Evolutionary conservation across 2,329 filamentous ascomycete species (phyloP).

Genomic region (Myriosclerotinia scirpicola): DNA sequence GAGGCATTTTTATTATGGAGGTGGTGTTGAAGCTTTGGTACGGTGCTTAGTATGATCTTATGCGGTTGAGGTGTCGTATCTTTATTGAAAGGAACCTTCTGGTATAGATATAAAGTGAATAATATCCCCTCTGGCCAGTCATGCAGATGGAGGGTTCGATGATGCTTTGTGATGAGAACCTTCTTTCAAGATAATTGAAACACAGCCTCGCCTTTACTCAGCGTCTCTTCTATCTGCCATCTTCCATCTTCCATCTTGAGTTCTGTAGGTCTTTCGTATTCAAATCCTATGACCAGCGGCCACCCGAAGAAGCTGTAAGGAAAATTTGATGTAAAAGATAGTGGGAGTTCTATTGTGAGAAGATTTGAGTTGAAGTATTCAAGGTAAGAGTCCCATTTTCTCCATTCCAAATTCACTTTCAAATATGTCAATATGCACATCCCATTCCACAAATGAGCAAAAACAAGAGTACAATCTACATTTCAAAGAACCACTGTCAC

Average conservation of each 20-base stretch:
- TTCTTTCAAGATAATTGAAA: background rate
- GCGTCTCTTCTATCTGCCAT: background rate
- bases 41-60: background rate
- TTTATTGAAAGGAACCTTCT: background rate
- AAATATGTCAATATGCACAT: background rate
- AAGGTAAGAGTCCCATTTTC: background rate
- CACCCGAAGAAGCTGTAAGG: background rate
- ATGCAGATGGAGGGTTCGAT: background rate
- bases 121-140: background rate
- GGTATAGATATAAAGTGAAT: background rate
- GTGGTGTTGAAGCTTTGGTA: background rate
- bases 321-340: background rate
- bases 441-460: no score
- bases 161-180: background rate
- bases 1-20: background rate
- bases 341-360: background rate
- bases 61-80: background rate
- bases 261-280: background rate
- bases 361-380: background rate
- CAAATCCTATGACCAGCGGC: background rate
- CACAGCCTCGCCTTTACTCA: background rate
- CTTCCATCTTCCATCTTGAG: background rate
- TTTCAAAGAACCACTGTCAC: no score
- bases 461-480: no score
- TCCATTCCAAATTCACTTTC: background rate